A percentile compares a stretch with the other conserved stretches of the same genome.
Evolutionary conservation across 176 grass and related monocot genomes (phyloP).

Genomic region (Pontederia paniculata): DNA sequence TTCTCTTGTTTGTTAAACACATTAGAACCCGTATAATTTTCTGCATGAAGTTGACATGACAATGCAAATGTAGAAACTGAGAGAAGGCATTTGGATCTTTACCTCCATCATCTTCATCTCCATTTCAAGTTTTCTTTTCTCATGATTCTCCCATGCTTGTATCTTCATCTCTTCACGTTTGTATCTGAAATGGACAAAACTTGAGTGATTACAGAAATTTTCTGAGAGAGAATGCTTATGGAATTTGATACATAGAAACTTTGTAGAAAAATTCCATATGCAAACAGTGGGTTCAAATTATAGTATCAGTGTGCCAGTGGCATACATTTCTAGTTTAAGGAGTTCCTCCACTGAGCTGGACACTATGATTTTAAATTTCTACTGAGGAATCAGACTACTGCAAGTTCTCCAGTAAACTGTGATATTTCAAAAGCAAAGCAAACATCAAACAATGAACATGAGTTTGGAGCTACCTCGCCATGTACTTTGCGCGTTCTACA

Average conservation of each 20-base stretch:
- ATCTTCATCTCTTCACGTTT: constrained; percentile 85
- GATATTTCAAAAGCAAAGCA: not conserved
- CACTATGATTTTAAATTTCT: too few relatives aligned
- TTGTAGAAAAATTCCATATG: too few relatives aligned
- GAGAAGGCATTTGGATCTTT: not conserved
- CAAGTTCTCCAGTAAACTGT: not conserved
- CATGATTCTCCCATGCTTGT: constrained; percentile 95
- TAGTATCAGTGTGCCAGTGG: too few relatives aligned
- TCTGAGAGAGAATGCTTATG: too few relatives aligned
- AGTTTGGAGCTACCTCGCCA: constrained; percentile 41
- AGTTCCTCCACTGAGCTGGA: too few relatives aligned
- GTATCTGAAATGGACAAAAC: constrained; percentile 36
- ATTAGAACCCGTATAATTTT: not conserved
- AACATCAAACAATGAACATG: not conserved
- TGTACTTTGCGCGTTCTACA: constrained; percentile 75
- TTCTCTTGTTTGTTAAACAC: not conserved
- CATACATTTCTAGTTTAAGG: too few relatives aligned
- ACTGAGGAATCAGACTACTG: not conserved
- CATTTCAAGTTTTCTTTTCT: constrained; percentile 70
- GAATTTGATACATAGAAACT: too few relatives aligned
- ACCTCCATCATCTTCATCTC: constrained; percentile 87
- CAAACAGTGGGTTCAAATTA: too few relatives aligned
- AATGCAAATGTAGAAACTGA: not conserved
- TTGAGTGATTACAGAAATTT: too few relatives aligned
- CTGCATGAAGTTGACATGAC: not conserved